These are phyloP conservation scores for Triglochin maritima DNA, from an alignment of 106 monocot genomes.

Conservation along the genomic window DNA sequence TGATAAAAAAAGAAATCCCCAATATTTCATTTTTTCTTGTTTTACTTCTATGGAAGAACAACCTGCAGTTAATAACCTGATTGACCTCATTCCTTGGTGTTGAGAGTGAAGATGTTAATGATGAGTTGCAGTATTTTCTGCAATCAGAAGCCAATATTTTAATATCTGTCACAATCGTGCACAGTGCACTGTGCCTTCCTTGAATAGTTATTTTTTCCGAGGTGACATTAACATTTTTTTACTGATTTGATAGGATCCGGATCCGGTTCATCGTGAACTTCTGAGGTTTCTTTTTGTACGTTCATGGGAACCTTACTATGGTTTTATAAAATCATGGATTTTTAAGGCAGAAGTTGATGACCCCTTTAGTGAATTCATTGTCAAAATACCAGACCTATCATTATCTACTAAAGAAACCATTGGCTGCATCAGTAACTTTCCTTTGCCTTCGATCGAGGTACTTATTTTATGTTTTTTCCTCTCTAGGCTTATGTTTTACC, in stretches of 20 bases:
- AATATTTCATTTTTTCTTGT: no score
- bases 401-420: conserved; percentile 5
- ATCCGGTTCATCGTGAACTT: conserved; percentile 55
- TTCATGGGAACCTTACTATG: conserved; percentile 76
- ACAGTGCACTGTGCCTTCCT: no score
- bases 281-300: conserved; percentile 68
- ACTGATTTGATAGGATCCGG: conserved; percentile 55
- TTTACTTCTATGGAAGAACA: no score
- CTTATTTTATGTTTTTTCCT: neutral
- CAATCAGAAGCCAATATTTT: no score
- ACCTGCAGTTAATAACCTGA: no score
- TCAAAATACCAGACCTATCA: conserved; percentile 19
- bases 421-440: conserved; percentile 10
- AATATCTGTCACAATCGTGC: no score
- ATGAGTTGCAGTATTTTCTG: no score
- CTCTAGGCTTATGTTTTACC: neutral
- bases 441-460: conserved; percentile 51
- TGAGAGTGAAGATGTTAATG: no score
- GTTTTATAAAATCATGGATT: conserved; percentile 86
- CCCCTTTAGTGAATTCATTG: conserved; percentile 71
- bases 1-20: no score
- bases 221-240: neutral
- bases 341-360: conserved; percentile 66
- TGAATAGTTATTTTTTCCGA: no score
- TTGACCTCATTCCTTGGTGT: no score